Conservation (phyloP, 331 rosid species). For the Malus hybrid region DNA sequence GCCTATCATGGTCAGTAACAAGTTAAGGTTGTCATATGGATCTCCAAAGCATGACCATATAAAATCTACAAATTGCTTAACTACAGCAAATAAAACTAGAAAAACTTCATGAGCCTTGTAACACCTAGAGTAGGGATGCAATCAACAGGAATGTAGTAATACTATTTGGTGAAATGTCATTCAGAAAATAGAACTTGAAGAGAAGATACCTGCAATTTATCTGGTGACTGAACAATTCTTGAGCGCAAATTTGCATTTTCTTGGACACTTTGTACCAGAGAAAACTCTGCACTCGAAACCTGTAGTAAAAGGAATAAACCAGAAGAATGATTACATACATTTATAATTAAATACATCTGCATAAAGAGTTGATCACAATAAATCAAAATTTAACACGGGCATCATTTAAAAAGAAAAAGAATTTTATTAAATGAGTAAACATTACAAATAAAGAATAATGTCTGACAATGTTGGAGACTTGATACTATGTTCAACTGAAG, state of each 20-base stretch:
- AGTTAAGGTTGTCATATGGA: neutral
- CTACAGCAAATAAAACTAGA: neutral
- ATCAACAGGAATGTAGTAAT: neutral
- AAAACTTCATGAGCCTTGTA: neutral
- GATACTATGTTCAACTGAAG: too few relatives aligned
- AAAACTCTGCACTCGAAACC: conserved; percentile 75
- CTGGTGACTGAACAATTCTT: conserved; percentile 76
- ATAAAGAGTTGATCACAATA: neutral
- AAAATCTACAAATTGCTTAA: neutral
- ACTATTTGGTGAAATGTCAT: neutral
- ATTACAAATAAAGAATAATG: too few relatives aligned
- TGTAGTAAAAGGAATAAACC: conserved; percentile 17
- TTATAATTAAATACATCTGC: neutral
- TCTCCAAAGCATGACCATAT: neutral
- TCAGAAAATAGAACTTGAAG: neutral
- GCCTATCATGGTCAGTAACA: neutral
- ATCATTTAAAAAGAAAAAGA: neutral
- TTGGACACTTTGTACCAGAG: conserved; percentile 56
- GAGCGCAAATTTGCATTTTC: conserved; percentile 78
- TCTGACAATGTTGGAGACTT: too few relatives aligned
- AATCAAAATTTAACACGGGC: neutral
- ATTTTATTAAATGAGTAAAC: too few relatives aligned
- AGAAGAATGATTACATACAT: neutral
- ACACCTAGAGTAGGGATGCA: neutral
- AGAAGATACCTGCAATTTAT: conserved; percentile 69